phyloP scores from a whole-genome alignment of 169 alveolate genomes.

The Theileria parva region DNA sequence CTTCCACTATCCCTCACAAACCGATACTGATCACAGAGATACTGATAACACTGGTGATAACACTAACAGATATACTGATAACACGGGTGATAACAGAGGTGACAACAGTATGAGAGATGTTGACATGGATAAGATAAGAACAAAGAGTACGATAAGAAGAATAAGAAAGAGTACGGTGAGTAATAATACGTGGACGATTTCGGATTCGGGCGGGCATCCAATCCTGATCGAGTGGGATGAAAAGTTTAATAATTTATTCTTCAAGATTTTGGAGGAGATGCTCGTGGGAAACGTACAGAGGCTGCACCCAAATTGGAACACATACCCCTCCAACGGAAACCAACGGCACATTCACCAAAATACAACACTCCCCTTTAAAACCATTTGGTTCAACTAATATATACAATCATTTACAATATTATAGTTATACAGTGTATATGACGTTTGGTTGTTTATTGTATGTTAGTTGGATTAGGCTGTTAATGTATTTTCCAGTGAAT shows the following conservation, averaged over 20 bases:
- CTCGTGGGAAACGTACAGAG: slow-evolving; percentile 64
- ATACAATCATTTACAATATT: background rate
- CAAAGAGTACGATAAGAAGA: slow-evolving; percentile 44
- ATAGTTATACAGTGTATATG: background rate
- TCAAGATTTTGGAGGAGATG: slow-evolving; percentile 72
- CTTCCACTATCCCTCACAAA: slow-evolving; percentile 39
- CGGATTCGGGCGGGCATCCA: slow-evolving; percentile 73
- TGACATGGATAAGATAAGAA: slow-evolving; percentile 40
- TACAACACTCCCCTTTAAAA: slow-evolving; percentile 17
- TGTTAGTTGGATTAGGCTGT: background rate
- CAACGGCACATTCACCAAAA: slow-evolving; percentile 6
- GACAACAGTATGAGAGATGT: slow-evolving; percentile 59
- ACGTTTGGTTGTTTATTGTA: slow-evolving; percentile 8
- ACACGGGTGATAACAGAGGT: slow-evolving; percentile 46
- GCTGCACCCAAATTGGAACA: slow-evolving; percentile 49
- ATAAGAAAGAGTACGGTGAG: slow-evolving; percentile 45
- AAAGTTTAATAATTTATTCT: slow-evolving; percentile 75
- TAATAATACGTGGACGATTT: slow-evolving; percentile 75
- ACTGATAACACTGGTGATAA: background rate
- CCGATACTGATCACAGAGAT: background rate
- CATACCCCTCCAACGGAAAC: slow-evolving; percentile 56
- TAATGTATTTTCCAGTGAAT: background rate
- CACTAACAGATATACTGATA: slow-evolving; percentile 19
- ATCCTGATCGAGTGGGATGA: slow-evolving; percentile 80
- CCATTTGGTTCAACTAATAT: slow-evolving; percentile 23